Conservation (phyloP, 2,329 filamentous ascomycete species). For the Xylaria sp. region DNA sequence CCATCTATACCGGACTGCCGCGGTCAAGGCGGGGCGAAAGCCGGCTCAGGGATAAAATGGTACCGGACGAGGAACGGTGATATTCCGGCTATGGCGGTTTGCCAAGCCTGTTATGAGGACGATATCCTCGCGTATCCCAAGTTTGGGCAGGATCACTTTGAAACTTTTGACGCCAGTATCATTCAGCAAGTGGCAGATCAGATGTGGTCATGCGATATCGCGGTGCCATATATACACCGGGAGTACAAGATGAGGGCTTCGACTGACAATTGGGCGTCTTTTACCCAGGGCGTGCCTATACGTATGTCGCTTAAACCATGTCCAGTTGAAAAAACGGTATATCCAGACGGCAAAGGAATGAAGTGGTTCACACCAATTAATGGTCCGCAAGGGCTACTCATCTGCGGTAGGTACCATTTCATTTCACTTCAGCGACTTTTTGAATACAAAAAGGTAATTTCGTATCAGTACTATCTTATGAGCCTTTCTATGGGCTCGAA, state of each 20-base stretch:
- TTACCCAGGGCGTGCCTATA: background rate
- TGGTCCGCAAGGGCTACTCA: conserved; percentile 26
- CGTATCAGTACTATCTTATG: background rate
- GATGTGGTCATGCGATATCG: conserved; percentile 25
- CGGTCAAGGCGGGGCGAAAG: conserved; percentile 14
- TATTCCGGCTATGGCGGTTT: conserved; percentile 26
- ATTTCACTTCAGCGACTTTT: background rate
- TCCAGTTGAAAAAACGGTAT: conserved; percentile 16
- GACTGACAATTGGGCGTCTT: conserved; percentile 25
- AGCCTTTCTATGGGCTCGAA: background rate
- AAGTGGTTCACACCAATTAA: conserved; percentile 28
- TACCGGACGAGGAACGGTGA: conserved; percentile 26
- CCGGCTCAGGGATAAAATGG: conserved; percentile 23
- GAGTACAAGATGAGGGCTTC: conserved; percentile 22
- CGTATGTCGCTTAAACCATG: conserved; percentile 23
- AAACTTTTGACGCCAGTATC: conserved; percentile 18
- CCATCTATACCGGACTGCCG: conserved; percentile 22
- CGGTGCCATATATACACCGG: conserved; percentile 16
- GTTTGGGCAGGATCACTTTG: conserved; percentile 27
- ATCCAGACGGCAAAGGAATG: conserved; percentile 10
- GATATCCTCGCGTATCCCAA: conserved; percentile 17
- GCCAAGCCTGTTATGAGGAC: conserved; percentile 31
- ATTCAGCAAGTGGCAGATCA: conserved; percentile 13
- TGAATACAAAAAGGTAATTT: background rate
- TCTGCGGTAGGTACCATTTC: conserved; percentile 12